Conservation (phyloP, 2,329 filamentous ascomycete genomes). For the Fusarium caatingaense region DNA sequence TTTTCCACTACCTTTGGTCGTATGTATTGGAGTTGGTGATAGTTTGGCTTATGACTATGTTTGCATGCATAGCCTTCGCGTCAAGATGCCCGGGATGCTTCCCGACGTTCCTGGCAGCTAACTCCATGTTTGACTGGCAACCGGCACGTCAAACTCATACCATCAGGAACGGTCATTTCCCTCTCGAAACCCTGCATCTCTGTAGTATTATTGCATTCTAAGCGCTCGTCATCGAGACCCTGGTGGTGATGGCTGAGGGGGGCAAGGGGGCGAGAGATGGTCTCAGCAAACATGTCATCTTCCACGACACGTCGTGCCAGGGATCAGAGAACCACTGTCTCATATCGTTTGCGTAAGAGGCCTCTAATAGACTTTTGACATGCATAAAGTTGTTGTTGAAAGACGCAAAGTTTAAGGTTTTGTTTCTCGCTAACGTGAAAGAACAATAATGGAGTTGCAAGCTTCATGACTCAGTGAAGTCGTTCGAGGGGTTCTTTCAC, state of each 20-base stretch:
- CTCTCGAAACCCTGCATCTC: neutral
- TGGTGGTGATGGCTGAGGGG: neutral
- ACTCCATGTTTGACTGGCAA: neutral
- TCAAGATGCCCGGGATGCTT: slow-evolving; percentile 6
- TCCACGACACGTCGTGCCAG: neutral
- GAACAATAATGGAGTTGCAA: neutral
- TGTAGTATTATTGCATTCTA: neutral
- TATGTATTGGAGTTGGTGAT: slow-evolving; percentile 15
- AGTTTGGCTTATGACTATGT: neutral
- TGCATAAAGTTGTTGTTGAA: neutral
- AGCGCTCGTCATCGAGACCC: neutral
- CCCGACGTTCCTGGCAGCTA: slow-evolving; percentile 16
- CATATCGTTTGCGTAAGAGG: neutral
- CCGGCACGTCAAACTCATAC: neutral
- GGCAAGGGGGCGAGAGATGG: neutral
- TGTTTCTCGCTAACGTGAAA: neutral
- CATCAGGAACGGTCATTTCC: neutral
- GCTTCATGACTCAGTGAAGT: neutral
- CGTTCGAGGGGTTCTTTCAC: neutral
- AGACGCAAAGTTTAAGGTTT: neutral
- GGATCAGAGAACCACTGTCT: neutral
- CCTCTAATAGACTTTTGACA: neutral
- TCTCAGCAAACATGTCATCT: slow-evolving; percentile 6
- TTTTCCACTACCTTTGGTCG: slow-evolving; percentile 40
- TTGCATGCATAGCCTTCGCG: neutral